A percentile compares a stretch with the other conserved stretches of the same genome.
These are phyloP conservation scores for Blastobotrys muscicola DNA, from an alignment of 805 yeast genomes.

Conservation along the genomic window DNA sequence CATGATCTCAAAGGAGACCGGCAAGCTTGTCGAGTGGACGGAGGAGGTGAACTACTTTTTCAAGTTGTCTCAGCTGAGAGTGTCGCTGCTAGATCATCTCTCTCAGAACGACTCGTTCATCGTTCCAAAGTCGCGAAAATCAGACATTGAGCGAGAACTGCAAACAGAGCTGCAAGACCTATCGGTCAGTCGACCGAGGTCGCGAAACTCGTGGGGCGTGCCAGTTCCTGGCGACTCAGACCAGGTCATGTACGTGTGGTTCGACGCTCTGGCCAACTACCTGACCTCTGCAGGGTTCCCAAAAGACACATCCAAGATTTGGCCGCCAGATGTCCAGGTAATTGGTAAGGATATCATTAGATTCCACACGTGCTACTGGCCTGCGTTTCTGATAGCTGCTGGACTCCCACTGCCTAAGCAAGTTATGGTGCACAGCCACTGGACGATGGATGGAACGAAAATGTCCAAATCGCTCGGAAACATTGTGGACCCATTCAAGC, in stretches of 20 bases:
- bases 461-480: constrained; percentile 93
- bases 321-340: constrained; percentile 67
- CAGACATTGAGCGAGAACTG: constrained; percentile 50
- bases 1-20: constrained; percentile 48
- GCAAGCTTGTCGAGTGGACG: constrained; percentile 64
- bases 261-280: constrained; percentile 87
- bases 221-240: constrained; percentile 70
- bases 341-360: constrained; percentile 86
- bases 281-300: constrained; percentile 64
- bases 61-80: constrained; percentile 52
- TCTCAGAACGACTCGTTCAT: constrained; percentile 48
- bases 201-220: constrained; percentile 82
- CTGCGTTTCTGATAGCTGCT: constrained; percentile 80
- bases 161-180: constrained; percentile 47
- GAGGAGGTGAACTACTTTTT: constrained; percentile 85
- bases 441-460: constrained; percentile 82
- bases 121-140: constrained; percentile 50
- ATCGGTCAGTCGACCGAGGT: constrained; percentile 77
- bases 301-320: constrained; percentile 21
- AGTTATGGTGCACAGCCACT: constrained; percentile 86
- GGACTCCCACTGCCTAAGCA: constrained; percentile 58
- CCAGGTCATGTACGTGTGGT: constrained; percentile 91
- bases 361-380: constrained; percentile 93
- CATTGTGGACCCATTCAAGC: constrained; percentile 81
- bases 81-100: constrained; percentile 40